Percentiles rank a stretch among this genome's conserved stretches.
Conservation (phyloP, 202 grass and related monocot species). For the Dendrocalamus latiflorus region DNA sequence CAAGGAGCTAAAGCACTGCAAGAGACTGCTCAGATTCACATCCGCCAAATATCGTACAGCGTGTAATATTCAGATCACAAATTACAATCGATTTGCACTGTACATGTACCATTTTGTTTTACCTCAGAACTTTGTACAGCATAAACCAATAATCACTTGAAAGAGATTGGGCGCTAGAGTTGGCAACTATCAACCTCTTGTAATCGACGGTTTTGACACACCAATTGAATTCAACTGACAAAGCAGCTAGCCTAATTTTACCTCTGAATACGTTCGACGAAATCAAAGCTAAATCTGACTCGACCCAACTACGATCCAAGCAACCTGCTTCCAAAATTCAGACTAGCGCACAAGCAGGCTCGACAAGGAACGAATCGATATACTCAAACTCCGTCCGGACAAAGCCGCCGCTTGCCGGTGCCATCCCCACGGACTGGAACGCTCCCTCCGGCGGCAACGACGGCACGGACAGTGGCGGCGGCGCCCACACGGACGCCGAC, state of each 20-base stretch:
- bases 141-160: not conserved
- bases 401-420: slow-evolving; percentile 11
- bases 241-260: slow-evolving; percentile 12
- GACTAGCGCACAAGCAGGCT: slow-evolving; percentile 41
- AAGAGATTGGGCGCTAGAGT: not conserved
- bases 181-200: not conserved
- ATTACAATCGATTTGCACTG: not conserved
- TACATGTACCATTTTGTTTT: not conserved
- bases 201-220: not conserved
- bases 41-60: not conserved
- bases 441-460: slow-evolving; percentile 13
- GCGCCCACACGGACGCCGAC: slow-evolving; percentile 61
- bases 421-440: slow-evolving; percentile 32
- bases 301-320: not conserved
- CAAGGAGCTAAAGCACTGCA: not conserved
- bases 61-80: not conserved
- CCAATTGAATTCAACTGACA: not conserved
- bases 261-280: not conserved
- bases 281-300: not conserved
- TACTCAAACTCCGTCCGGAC: slow-evolving; percentile 36
- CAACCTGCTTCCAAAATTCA: not conserved
- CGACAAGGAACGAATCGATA: slow-evolving; percentile 43
- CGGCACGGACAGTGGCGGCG: slow-evolving; percentile 27
- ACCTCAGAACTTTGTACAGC: not conserved
- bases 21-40: too few species aligned